Base-by-base conservation (phyloP, 2,329 filamentous ascomycete species). In the Clarireedia hainanense region DNA sequence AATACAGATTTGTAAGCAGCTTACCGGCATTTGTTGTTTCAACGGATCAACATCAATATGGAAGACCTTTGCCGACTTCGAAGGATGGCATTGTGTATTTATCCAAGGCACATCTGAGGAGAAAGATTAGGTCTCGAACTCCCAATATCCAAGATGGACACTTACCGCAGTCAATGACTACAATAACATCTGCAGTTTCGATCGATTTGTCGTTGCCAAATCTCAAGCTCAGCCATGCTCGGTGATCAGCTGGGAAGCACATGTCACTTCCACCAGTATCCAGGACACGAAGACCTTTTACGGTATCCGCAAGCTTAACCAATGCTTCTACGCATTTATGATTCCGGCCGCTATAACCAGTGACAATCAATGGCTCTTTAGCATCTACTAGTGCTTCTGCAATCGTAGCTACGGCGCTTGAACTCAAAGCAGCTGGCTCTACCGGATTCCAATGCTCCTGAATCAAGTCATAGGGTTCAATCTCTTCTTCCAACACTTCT, bases 51-150 rank as follows among this genome's bases (percentile, higher is more conserved):
- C 75, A 61, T 86, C 83, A 45, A 86, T 76, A 63, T 86, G 83
- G 70, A 80, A 85, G 55, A 86, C 72, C 59, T 74, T 75, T 20
- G 79, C 78, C 15, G 76, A 74, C 2, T 73, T 69, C 1, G 69
- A 69, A 0, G 83, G 83, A 60, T 75, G 75, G 69, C 80, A 83
- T 15, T 83, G 82, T 0, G 89, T 94, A n/a, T 86, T 84, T 55
- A 96, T 91, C 90, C 91, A 96, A 0, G 91, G 91, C 0, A 96
- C 90, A 67, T 96, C 91, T 67, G 17, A n/a, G 39, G 1, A 26
- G 7, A 48, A 40, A 27, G 2, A 17, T 27, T 40, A 15, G 10
- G 10, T 34, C 9, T 47, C 15, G 49, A 46, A 36, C 24, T 39
- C 7, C 6, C 17, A 20, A 34, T 17, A 34, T 43, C 20, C 1